Percentiles rank a stretch among this genome's conserved stretches.
Evolutionary conservation across 2,329 filamentous ascomycete species (phyloP).

Genomic region (Gliomastix tumulicola): DNA sequence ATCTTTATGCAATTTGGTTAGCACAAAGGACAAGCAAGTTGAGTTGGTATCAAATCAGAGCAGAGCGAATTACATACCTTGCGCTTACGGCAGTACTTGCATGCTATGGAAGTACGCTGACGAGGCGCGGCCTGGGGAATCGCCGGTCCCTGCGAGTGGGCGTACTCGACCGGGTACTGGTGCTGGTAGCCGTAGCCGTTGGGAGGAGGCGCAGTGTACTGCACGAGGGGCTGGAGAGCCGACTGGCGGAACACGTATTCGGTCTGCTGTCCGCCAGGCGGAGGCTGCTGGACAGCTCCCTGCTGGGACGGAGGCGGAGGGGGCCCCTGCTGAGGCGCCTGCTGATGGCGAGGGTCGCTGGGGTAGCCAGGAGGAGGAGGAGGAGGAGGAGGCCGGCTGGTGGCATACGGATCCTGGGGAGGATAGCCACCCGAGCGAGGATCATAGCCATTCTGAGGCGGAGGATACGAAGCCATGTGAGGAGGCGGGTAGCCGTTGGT

Average conservation of each 20-base stretch:
- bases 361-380: conserved; percentile 18
- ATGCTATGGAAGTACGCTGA: conserved; percentile 53
- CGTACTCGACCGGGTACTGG: conserved; percentile 24
- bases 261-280: too few species aligned
- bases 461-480: conserved; percentile 23
- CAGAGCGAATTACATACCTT: conserved; percentile 34
- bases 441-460: conserved; percentile 27
- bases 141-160: conserved; percentile 22
- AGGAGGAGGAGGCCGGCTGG: conserved; percentile 21
- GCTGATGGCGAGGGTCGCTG: conserved; percentile 24
- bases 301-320: conserved; percentile 15
- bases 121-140: conserved; percentile 46
- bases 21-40: neutral
- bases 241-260: too few species aligned
- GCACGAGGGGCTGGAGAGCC: too few species aligned
- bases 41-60: neutral
- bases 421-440: conserved; percentile 26
- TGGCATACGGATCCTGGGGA: conserved; percentile 29
- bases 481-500: conserved; percentile 39
- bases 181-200: too few species aligned
- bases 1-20: conserved; percentile 32
- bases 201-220: too few species aligned
- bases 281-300: too few species aligned
- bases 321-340: conserved; percentile 17
- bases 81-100: conserved; percentile 53